Conservation (phyloP, 2,329 filamentous ascomycete species). For the Penicillium sp. region DNA sequence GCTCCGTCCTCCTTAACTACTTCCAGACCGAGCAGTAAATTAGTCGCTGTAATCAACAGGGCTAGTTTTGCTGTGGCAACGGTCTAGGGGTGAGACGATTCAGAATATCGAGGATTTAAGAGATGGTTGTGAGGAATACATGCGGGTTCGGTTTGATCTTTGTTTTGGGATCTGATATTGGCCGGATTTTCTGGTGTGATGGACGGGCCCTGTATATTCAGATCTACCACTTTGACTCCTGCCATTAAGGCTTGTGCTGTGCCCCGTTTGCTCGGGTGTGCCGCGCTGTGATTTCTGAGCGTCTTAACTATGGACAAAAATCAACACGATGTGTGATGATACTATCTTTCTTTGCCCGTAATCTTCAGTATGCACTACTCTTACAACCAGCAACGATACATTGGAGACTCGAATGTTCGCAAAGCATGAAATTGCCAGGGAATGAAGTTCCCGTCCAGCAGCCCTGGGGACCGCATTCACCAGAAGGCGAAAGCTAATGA, state of each 20-base stretch:
- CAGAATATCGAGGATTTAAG: neutral
- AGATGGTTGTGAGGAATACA: neutral
- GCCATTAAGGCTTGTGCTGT: conserved; percentile 9
- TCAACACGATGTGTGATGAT: conserved; percentile 20
- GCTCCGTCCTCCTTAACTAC: conserved; percentile 99
- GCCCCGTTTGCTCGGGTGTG: conserved; percentile 27
- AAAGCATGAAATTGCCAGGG: neutral
- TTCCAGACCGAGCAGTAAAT: conserved; percentile 77
- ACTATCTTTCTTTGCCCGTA: neutral
- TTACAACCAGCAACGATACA: too few relatives aligned
- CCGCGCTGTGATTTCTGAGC: conserved; percentile 17
- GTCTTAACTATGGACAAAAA: conserved; percentile 19
- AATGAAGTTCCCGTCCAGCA: too few relatives aligned
- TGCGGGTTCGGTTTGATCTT: neutral
- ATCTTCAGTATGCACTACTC: too few relatives aligned
- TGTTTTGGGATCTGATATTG: neutral
- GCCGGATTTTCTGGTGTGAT: neutral
- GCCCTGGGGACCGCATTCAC: too few relatives aligned
- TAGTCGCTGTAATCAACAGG: conserved; percentile 3
- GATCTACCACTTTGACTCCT: conserved; percentile 1
- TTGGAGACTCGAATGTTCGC: too few relatives aligned
- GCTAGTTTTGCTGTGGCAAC: conserved; percentile 11
- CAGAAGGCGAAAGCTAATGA: too few relatives aligned
- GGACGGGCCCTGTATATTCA: conserved; percentile 2
- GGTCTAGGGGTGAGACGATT: conserved; percentile 11